Conservation (phyloP, 495 filamentous ascomycete species). For the Chaetomium tenue region DNA sequence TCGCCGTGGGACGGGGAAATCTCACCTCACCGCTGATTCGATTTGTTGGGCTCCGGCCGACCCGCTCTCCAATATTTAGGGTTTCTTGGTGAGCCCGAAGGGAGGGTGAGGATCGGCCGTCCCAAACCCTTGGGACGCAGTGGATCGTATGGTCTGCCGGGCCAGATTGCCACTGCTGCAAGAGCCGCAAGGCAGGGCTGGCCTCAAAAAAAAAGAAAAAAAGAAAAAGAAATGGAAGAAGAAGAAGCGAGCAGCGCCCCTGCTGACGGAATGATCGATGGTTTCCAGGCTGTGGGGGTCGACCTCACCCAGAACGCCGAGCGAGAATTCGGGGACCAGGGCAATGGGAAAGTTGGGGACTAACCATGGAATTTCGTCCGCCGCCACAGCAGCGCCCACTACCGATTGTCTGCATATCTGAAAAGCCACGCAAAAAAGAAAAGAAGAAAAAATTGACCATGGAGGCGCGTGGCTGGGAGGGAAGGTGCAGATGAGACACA, state of each 20-base stretch:
- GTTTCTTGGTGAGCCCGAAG: not conserved
- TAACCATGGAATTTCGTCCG: too few species aligned
- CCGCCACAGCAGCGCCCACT: not conserved
- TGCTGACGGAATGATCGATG: too few species aligned
- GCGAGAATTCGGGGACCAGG: too few species aligned
- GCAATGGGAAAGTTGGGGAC: too few species aligned
- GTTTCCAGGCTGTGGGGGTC: too few species aligned
- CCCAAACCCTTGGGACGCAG: not conserved
- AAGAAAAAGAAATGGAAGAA: too few species aligned
- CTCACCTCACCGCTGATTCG: not conserved
- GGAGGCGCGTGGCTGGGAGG: not conserved
- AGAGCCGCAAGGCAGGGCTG: not conserved
- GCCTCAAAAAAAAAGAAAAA: too few species aligned
- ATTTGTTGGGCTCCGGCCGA: not conserved
- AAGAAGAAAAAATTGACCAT: not conserved
- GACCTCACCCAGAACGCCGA: too few species aligned
- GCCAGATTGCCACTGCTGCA: not conserved
- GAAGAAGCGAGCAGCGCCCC: too few species aligned
- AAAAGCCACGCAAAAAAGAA: not conserved
- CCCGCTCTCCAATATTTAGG: not conserved
- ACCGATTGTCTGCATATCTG: not conserved
- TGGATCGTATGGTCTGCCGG: not conserved
- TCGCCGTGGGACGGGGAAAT: not conserved
- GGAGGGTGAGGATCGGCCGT: conserved; percentile 1
- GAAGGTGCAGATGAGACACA: not conserved